Evolutionary conservation across 2,329 filamentous ascomycete species (phyloP).

Genomic region (Parasarocladium wereldwijsianum): DNA sequence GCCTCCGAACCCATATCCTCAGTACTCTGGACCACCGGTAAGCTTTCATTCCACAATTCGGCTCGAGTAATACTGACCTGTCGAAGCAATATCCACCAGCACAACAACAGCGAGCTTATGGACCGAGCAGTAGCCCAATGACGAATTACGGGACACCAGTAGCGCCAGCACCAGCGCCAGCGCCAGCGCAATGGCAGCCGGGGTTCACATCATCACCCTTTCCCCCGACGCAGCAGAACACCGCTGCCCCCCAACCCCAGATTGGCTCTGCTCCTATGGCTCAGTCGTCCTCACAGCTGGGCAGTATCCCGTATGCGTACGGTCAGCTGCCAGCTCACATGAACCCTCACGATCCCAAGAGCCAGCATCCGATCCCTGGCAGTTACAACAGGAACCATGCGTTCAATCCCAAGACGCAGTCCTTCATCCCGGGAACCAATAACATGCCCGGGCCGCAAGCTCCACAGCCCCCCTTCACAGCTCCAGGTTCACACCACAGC

Average conservation of each 20-base stretch:
- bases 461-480: conserved; percentile 31
- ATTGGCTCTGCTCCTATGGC: conserved; percentile 14
- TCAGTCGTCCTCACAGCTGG: conserved; percentile 14
- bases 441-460: conserved; percentile 33
- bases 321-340: conserved; percentile 61
- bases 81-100: not conserved
- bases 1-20: conserved; percentile 25
- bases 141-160: conserved; percentile 20
- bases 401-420: conserved; percentile 90
- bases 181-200: conserved; percentile 22
- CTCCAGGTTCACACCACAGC: conserved; percentile 32
- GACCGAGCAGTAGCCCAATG: conserved; percentile 18
- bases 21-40: conserved; percentile 32
- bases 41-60: not conserved
- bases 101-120: not conserved
- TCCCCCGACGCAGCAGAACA: conserved; percentile 10
- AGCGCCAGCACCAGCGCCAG: conserved; percentile 13
- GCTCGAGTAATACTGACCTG: not conserved
- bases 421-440: conserved; percentile 58
- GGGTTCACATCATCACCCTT: conserved; percentile 17
- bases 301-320: conserved; percentile 51
- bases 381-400: conserved; percentile 65
- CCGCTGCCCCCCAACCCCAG: not conserved
- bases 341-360: conserved; percentile 56
- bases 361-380: conserved; percentile 70